Evolutionary conservation across 1,284 basidiomycete genomes (phyloP).

Genomic region (Phylloporus sp.): DNA sequence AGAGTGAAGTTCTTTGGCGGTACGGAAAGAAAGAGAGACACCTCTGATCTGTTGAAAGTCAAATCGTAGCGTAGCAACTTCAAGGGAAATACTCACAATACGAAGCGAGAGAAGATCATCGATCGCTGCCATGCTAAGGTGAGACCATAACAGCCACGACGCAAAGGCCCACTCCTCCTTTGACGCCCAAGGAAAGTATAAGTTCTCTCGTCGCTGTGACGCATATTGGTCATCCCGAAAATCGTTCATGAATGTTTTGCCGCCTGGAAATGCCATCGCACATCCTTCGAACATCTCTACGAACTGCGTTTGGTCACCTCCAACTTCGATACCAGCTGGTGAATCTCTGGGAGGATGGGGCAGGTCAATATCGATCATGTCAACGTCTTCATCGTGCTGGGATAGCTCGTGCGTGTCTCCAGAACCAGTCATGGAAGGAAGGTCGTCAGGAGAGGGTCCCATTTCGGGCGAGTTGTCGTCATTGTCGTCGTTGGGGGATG

Average conservation of each 20-base stretch:
- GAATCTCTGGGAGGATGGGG: too few species aligned
- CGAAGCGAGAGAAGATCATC: background rate
- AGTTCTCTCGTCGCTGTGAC: background rate
- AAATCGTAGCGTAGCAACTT: background rate
- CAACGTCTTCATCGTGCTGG: too few species aligned
- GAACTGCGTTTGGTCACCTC: background rate
- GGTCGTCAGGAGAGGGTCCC: too few species aligned
- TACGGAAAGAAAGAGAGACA: background rate
- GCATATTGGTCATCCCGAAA: slow-evolving; percentile 8
- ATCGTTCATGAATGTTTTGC: slow-evolving; percentile 9
- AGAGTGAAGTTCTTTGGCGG: too few species aligned
- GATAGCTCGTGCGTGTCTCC: too few species aligned
- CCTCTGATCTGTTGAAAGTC: background rate
- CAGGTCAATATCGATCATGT: too few species aligned
- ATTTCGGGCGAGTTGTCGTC: too few species aligned
- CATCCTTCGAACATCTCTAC: slow-evolving; percentile 1
- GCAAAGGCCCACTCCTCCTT: slow-evolving; percentile 8
- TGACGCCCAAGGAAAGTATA: slow-evolving; percentile 1
- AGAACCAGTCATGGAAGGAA: too few species aligned
- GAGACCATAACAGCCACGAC: background rate
- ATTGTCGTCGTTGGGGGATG: too few species aligned
- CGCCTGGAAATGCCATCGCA: background rate
- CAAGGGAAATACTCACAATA: background rate
- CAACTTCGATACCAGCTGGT: too few species aligned
- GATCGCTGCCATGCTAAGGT: slow-evolving; percentile 5